Percentiles rank a stretch among this genome's conserved stretches.
These are phyloP conservation scores for Parafenestella ontariensis DNA, from an alignment of 2,329 filamentous ascomycete genomes.

Conservation along the genomic window DNA sequence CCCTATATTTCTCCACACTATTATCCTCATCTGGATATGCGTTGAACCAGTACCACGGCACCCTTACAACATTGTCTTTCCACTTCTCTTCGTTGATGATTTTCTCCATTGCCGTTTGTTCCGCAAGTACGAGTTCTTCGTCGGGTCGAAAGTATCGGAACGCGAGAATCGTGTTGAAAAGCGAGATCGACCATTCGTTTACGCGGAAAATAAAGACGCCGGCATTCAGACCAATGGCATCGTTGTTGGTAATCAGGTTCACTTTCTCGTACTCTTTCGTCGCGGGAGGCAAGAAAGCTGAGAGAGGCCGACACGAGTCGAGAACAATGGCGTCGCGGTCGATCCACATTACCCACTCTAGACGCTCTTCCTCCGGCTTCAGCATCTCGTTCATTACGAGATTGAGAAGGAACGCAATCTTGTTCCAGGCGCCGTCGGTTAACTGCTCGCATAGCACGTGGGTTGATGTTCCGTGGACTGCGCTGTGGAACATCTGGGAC, in stretches of 20 bases:
- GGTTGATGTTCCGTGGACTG: slow-evolving; percentile 51
- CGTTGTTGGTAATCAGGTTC: slow-evolving; percentile 48
- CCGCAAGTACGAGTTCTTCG: slow-evolving; percentile 42
- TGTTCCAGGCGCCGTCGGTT: slow-evolving; percentile 54
- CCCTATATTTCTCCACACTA: slow-evolving; percentile 24
- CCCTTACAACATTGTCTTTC: slow-evolving; percentile 37
- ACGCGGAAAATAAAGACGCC: slow-evolving; percentile 53
- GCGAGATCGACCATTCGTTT: slow-evolving; percentile 47
- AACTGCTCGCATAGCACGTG: slow-evolving; percentile 52
- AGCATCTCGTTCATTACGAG: slow-evolving; percentile 45
- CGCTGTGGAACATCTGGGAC: slow-evolving; percentile 52
- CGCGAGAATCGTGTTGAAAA: slow-evolving; percentile 50
- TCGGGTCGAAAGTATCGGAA: slow-evolving; percentile 49
- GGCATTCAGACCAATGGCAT: slow-evolving; percentile 52
- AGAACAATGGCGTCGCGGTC: slow-evolving; percentile 55
- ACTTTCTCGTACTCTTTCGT: slow-evolving; percentile 18
- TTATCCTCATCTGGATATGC: slow-evolving; percentile 46
- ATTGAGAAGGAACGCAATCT: slow-evolving; percentile 54
- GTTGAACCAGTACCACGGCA: slow-evolving; percentile 56
- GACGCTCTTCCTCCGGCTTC: slow-evolving; percentile 47
- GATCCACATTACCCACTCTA: slow-evolving; percentile 55
- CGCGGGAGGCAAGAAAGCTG: slow-evolving; percentile 47
- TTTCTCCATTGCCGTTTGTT: slow-evolving; percentile 52
- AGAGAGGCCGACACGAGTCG: slow-evolving; percentile 51
- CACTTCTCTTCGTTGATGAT: slow-evolving; percentile 45